A percentile compares a stretch with the other conserved stretches of the same genome.
phyloP scores from a whole-genome alignment of 2,329 filamentous ascomycete genomes.

The Aureobasidium pullulans region DNA sequence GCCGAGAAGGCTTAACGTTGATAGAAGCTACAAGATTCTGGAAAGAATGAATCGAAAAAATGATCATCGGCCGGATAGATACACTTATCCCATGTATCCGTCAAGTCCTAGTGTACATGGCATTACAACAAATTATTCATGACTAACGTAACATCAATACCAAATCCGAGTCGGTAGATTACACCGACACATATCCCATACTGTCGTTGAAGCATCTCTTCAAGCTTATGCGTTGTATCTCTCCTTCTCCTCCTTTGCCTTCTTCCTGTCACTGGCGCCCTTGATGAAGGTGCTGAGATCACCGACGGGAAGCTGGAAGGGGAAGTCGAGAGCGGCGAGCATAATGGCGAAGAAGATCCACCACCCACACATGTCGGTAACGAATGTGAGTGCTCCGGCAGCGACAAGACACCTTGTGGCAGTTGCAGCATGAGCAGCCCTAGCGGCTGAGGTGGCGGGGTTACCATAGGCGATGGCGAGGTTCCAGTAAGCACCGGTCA shows the following conservation, averaged over 20 bases:
- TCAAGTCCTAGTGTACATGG: background rate
- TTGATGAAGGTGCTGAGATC: slow-evolving; percentile 40
- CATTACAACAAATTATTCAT: background rate
- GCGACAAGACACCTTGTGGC: slow-evolving; percentile 28
- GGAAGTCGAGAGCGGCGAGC: slow-evolving; percentile 47
- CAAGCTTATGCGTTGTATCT: slow-evolving; percentile 16
- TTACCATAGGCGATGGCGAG: slow-evolving; percentile 36
- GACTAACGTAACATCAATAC: background rate
- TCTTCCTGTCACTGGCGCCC: slow-evolving; percentile 33
- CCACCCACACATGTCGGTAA: slow-evolving; percentile 43
- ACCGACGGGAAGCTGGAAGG: slow-evolving; percentile 43
- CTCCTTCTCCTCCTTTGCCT: slow-evolving; percentile 23
- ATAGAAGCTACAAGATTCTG: too few relatives aligned
- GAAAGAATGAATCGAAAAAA: too few relatives aligned
- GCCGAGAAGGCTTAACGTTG: too few relatives aligned
- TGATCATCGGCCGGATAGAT: too few relatives aligned
- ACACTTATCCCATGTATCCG: too few relatives aligned
- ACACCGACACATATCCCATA: background rate
- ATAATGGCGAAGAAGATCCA: slow-evolving; percentile 50
- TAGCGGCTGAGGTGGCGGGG: background rate
- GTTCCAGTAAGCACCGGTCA: slow-evolving; percentile 56
- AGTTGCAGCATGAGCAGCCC: slow-evolving; percentile 23
- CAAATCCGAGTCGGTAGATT: too few relatives aligned
- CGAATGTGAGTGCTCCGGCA: slow-evolving; percentile 43
- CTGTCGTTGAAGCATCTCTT: background rate